Percentiles rank a stretch among this genome's conserved stretches.
Conservation (phyloP, 73 alveolate genomes). For the Tetrahymena thermophila region DNA sequence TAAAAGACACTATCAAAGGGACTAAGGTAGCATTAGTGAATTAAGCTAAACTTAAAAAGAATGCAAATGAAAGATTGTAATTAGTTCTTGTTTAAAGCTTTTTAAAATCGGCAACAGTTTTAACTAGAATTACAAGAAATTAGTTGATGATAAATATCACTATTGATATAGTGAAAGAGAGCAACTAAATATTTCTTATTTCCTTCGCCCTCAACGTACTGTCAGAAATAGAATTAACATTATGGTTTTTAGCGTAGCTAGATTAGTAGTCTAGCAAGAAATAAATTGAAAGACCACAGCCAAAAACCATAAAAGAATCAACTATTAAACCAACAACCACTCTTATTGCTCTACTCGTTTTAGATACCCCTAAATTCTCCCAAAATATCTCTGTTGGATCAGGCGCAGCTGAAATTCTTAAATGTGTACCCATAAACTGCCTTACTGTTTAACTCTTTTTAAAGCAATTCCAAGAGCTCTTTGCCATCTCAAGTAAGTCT, state of each 20-base stretch:
- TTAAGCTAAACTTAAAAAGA: neutral
- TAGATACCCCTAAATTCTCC: neutral
- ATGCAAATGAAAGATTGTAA: neutral
- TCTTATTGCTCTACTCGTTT: neutral
- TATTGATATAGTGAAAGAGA: neutral
- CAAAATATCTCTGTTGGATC: neutral
- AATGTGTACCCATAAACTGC: neutral
- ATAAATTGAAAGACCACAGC: neutral
- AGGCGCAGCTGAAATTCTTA: neutral
- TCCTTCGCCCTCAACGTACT: neutral
- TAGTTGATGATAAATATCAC: neutral
- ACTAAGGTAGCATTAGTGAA: neutral
- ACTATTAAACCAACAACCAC: neutral
- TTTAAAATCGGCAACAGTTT: neutral
- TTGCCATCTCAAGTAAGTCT: neutral
- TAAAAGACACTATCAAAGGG: neutral
- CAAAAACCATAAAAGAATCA: neutral
- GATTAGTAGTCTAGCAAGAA: neutral
- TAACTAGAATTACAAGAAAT: neutral
- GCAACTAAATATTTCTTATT: neutral
- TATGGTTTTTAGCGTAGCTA: neutral
- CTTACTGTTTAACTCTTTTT: neutral
- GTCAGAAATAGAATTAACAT: neutral
- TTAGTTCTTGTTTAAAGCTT: neutral
- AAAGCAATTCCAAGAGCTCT: neutral